Base-by-base conservation (phyloP, 768 basidiomycete species). In the Lactifluus hygrophoroides region DNA sequence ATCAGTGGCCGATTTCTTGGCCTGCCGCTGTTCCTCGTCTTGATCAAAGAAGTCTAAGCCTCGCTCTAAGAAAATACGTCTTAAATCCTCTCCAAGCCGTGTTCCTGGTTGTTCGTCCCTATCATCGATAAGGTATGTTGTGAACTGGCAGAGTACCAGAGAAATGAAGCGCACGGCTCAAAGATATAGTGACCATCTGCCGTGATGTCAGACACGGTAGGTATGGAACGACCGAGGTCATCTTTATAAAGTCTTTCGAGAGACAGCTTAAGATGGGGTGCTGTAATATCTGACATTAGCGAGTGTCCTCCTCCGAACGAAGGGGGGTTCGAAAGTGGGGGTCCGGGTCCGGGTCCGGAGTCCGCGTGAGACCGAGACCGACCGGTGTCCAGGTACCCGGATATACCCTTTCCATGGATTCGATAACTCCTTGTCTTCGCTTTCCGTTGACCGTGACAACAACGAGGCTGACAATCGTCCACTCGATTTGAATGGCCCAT, bases 211-310 rank as follows among this genome's bases (percentile, higher is more conserved):
- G 78, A 71, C 28, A 92, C 71, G 5, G 76, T 73, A 25, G 81
- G 85, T 28, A 91, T 80, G 9, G 67, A 76, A 45, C 79, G 73
- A 8, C 86, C 88, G 37, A 77, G 71, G 63, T 92, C 89, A 66
- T 90, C 85, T 69, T 85, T 90, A 74, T 90, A 90, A 0, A 87
- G 88, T 38, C 82, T 76, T 67, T 93, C 90, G 32, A 93, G 76
- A 1, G 88, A 84, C 10, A 91, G 72, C 59, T 72, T 84, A 37
- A 84, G 73, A 21, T 61, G 77, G 77, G 66, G 23, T 17, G 21
- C 53, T 35, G 14, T 42, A 25, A 21, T 19, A 19, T 49, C 47
- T 30, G 38, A 34, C 37, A 42, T 42, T 19, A 8, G 40, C 40
- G n/a, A n/a, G n/a, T n/a, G n/a, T n/a, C n/a, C n/a, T n/a, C n/a